These are phyloP conservation scores for Magnolia sinica DNA, from an alignment of 164 flowering plant genomes.

Conservation along the genomic window DNA sequence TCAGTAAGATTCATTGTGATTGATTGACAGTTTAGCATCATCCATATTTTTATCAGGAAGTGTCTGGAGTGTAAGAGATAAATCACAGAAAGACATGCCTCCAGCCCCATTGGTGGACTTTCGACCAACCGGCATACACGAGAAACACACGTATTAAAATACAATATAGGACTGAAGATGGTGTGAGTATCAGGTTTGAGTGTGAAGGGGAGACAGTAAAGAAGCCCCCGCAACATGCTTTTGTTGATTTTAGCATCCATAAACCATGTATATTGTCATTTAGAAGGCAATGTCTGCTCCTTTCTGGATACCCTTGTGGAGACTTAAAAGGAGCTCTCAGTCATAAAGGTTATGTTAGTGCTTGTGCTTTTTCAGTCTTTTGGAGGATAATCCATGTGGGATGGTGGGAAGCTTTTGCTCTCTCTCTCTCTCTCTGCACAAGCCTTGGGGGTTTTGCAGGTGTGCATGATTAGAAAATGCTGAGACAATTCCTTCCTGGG, in stretches of 20 bases:
- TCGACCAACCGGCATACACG: not conserved
- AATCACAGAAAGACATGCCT: not conserved
- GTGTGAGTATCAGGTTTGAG: not conserved
- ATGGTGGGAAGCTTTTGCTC: not conserved
- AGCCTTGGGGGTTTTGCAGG: not conserved
- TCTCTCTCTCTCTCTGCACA: no score
- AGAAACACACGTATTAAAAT: not conserved
- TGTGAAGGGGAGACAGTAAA: not conserved
- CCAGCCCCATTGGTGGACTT: not conserved
- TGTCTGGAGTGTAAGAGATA: not conserved
- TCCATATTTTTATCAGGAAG: not conserved
- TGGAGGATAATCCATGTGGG: not conserved
- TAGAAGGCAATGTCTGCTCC: not conserved
- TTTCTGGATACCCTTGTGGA: not conserved
- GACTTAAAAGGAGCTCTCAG: not conserved
- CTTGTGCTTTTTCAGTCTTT: slow-evolving; percentile 2
- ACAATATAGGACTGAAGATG: not conserved
- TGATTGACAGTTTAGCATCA: not conserved
- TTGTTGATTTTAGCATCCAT: not conserved
- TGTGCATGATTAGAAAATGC: not conserved
- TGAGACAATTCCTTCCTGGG: not conserved
- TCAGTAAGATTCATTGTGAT: not conserved
- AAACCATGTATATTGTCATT: not conserved
- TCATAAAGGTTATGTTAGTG: not conserved
- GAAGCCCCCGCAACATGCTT: slow-evolving; percentile 2